Base-by-base conservation (phyloP, 179 eudicot genomes). In the Gypsophila paniculata region DNA sequence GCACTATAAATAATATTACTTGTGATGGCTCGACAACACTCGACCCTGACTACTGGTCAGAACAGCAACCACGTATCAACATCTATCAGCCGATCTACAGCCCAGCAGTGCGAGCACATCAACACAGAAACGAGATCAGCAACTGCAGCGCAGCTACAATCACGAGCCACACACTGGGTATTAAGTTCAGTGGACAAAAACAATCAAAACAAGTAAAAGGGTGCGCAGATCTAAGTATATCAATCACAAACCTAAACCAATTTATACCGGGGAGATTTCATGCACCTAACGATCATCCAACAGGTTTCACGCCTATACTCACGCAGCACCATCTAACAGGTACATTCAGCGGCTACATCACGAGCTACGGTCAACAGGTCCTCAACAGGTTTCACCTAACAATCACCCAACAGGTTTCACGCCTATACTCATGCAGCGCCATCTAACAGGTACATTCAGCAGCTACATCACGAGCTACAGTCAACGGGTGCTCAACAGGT, bases 91-190 rank as follows among this genome's bases (percentile, higher is more conserved):
- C 53, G 68, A 66, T 73, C 77, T 70, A 68, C 62, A 38, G 53
- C 59, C 29, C 74, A 26, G 57, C 52, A 61, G 52, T 51, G 57
- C 65, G 46, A 54, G 17, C 39, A 73, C 61, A 68, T 74, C 69
- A 75, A 54, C 71, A 78, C 55, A 46, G 55, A 22, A 65, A 58
- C 63, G 70, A 71, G 80, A 74, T 55, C 87, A 58, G 73, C 75
- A 18, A 72, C 82, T 78, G 73, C 84, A 78, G 76, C 84, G 46
- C 82, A 76, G 84, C 84, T 75, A 78, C 81, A 69, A 26, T 72
- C 81, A 79, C 78, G 71, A 72, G 68, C 81, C 79, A 77, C 69
- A 39, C 79, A 77, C 72, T 29, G 36, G 78, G 78, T 75, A 72
- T 63, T 59, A 69, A 69, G 12, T 72, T 73, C 55, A 70, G 18